Evolutionary conservation across 768 basidiomycete genomes (phyloP), one percentile per base, ranked within the genome.

Genomic region (Rhodotorula kratochvilovae): DNA sequence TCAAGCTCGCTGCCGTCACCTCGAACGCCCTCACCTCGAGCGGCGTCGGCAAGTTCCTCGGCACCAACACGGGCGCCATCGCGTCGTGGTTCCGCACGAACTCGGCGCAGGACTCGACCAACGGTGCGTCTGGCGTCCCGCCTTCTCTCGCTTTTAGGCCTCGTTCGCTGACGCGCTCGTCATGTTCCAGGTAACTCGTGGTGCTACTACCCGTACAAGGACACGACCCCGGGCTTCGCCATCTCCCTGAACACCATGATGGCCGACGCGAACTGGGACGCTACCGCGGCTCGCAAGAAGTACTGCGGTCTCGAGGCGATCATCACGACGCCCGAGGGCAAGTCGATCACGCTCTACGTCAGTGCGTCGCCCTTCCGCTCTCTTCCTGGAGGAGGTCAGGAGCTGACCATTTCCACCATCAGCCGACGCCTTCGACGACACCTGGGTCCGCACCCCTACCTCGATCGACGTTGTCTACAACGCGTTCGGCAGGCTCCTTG

Each of bases 231-330:
- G 8, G 76, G 75, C 33, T 71, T 75, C 48, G 77, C 77, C 36
- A 69, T 70, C 59, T 69, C 71, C 23, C 48, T 74, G 35, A 46
- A 50, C 43, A 70, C 74, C n/a, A 78, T 78, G 76, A 61, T 72
- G 43, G 33, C 29, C 46, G 72, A 70, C 55, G 68, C 73, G 31
- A 63, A 58, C 27, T 65, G 72, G 35, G 71, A 74, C 46, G 45
- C 51, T 6, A 46, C 43, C 13, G 43, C 46, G 5, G 77, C 77
- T 1, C 60, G 55, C 0, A 48, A 72, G 65, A 67, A 63, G 5
- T 78, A 74, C 68, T 78, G 77, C 45, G 77, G 77, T 4, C 71
- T 76, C 43, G 76, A 75, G 62, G 74, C 66, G 2, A 43, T 57
- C 13, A 64, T 74, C 13, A 73, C 63, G 16, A 66, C 69, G 23